Conservation (phyloP, 345 rosid genomes). For the Salix viminalis region DNA sequence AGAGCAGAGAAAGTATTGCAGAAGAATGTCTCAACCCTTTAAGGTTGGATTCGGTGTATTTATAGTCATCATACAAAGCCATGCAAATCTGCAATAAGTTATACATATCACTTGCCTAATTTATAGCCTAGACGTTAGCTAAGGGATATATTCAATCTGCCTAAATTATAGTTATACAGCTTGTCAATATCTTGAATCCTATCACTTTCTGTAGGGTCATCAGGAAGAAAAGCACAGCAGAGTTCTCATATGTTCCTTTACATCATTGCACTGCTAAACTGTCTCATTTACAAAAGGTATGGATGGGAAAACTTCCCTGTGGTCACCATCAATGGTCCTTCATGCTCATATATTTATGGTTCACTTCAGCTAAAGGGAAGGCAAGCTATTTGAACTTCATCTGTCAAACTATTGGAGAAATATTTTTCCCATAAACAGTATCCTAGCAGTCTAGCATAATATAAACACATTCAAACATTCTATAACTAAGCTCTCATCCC, state of each 20-base stretch:
- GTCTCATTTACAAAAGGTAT: slow-evolving; percentile 79
- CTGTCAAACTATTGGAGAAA: background rate
- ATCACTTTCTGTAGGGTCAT: slow-evolving; percentile 30
- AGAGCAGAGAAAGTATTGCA: too few relatives aligned
- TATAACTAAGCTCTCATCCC: background rate
- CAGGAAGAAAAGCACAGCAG: slow-evolving; percentile 66
- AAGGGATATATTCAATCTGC: too few relatives aligned
- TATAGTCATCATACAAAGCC: too few relatives aligned
- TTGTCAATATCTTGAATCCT: too few relatives aligned
- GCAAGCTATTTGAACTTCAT: slow-evolving; percentile 26
- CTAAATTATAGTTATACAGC: too few relatives aligned
- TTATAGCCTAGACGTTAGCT: too few relatives aligned
- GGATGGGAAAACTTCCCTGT: slow-evolving; percentile 86
- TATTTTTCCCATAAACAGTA: background rate
- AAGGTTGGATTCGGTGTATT: too few relatives aligned
- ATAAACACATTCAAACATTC: background rate
- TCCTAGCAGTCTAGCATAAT: background rate
- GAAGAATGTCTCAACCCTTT: too few relatives aligned
- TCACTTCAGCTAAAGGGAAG: slow-evolving; percentile 53
- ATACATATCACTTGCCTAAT: too few relatives aligned
- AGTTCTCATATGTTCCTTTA: slow-evolving; percentile 83
- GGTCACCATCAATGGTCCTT: slow-evolving; percentile 68
- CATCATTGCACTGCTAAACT: slow-evolving; percentile 52
- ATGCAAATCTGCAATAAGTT: too few relatives aligned
- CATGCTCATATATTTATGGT: slow-evolving; percentile 52